phyloP scores from a whole-genome alignment of 805 yeast species.

The Yarrowia porcina region DNA sequence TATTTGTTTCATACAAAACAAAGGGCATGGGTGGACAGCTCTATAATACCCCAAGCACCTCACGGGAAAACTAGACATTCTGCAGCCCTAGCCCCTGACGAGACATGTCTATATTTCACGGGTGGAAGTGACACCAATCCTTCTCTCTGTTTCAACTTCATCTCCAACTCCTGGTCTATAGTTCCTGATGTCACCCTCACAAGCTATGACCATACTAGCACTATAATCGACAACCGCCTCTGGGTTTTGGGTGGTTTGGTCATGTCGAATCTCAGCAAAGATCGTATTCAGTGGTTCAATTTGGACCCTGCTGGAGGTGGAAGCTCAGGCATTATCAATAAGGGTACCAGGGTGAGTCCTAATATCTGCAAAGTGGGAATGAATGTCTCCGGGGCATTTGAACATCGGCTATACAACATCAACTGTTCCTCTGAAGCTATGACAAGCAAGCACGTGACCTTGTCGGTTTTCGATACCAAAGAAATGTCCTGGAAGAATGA shows the following conservation, averaged over 20 bases:
- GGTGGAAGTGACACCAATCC: not conserved
- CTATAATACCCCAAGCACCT: not conserved
- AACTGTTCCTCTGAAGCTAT: conserved; percentile 8
- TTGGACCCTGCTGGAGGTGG: not conserved
- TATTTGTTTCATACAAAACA: not conserved
- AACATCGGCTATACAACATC: not conserved
- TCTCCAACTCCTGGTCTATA: not conserved
- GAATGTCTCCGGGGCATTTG: not conserved
- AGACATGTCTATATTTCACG: not conserved
- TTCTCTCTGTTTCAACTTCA: not conserved
- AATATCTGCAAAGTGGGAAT: conserved; percentile 5
- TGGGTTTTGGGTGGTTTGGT: not conserved
- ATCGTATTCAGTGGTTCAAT: not conserved
- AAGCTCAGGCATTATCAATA: not conserved
- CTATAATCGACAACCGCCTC: not conserved
- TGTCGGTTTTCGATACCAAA: not conserved
- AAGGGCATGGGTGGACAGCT: conserved; percentile 3
- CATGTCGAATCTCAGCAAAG: not conserved
- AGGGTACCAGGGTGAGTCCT: not conserved
- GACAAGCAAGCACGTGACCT: conserved; percentile 5
- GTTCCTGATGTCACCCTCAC: not conserved
- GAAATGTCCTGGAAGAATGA: conserved; percentile 8
- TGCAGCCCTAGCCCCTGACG: not conserved
- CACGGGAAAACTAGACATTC: conserved; percentile 3
- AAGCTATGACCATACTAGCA: not conserved